Evolutionary conservation across 805 yeast genomes (phyloP).

Genomic region (Teunomyces barrocoloradensis): DNA sequence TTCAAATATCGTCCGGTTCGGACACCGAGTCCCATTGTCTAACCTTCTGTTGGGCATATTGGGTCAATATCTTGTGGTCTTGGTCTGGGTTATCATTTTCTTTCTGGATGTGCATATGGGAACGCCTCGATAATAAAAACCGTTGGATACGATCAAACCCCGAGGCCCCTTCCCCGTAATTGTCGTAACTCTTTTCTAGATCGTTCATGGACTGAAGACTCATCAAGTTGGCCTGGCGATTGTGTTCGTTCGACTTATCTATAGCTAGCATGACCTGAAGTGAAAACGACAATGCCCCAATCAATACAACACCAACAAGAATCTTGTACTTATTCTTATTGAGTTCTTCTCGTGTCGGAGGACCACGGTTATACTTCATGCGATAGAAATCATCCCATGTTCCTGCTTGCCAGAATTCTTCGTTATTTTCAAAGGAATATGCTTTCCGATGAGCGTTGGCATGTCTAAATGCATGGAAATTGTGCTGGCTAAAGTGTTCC

Average conservation of each 20-base stretch:
- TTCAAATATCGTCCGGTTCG: background rate
- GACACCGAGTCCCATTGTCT: conserved; percentile 12
- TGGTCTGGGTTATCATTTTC: conserved; percentile 7
- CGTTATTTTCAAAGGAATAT: conserved; percentile 32
- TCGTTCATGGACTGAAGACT: conserved; percentile 31
- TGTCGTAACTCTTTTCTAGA: conserved; percentile 22
- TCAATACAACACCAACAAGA: conserved; percentile 38
- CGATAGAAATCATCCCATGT: conserved; percentile 63
- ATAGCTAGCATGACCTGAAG: conserved; percentile 41
- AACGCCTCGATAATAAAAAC: conserved; percentile 33
- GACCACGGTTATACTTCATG: conserved; percentile 34
- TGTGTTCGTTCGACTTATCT: conserved; percentile 33
- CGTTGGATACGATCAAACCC: conserved; percentile 32
- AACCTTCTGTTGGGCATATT: conserved; percentile 31
- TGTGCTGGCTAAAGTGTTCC: conserved; percentile 10
- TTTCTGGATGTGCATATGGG: conserved; percentile 13
- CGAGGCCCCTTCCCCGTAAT: conserved; percentile 26
- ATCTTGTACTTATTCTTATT: conserved; percentile 44
- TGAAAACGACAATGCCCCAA: conserved; percentile 35
- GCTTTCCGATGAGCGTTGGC: conserved; percentile 38
- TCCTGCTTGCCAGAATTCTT: conserved; percentile 58
- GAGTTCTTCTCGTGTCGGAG: conserved; percentile 40
- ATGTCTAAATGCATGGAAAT: conserved; percentile 33
- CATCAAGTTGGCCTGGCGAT: conserved; percentile 21
- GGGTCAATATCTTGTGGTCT: conserved; percentile 18